Evolutionary conservation across 1,284 basidiomycete genomes (phyloP).

Genomic region (Phellinidium pouzarii): DNA sequence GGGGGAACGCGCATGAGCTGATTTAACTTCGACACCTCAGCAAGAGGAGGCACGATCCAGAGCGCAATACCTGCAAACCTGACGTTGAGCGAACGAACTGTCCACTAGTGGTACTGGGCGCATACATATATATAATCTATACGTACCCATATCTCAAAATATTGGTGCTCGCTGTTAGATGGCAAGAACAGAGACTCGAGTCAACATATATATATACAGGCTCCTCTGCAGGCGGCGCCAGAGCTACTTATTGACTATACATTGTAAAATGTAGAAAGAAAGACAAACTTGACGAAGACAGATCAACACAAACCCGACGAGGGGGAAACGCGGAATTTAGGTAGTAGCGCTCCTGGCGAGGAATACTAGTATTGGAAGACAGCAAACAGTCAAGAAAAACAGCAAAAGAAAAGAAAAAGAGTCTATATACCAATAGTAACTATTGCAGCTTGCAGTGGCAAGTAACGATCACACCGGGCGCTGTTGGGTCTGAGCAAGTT

Average conservation of each 20-base stretch:
- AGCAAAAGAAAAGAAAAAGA: not conserved
- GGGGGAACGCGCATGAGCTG: conserved; percentile 37
- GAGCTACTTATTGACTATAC: conserved; percentile 15
- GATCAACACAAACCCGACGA: not conserved
- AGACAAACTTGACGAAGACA: not conserved
- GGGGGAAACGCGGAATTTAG: too few relatives aligned
- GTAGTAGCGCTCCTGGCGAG: too few relatives aligned
- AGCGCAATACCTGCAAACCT: conserved; percentile 12
- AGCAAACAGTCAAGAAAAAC: conserved; percentile 10
- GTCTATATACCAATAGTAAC: not conserved
- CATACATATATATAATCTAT: not conserved
- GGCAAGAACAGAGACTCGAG: not conserved
- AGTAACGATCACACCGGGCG: not conserved
- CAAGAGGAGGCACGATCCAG: conserved; percentile 16
- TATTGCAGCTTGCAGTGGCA: not conserved
- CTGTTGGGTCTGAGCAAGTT: conserved; percentile 15
- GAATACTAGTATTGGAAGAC: too few relatives aligned
- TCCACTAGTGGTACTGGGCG: not conserved
- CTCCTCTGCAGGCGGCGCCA: not conserved
- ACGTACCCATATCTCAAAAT: not conserved
- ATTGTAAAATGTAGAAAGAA: conserved; percentile 10
- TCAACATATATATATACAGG: conserved; percentile 12
- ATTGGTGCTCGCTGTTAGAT: not conserved
- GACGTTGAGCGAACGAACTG: not conserved
- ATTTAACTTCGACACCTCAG: conserved; percentile 35